Conservation (phyloP, 495 filamentous ascomycete species). For the Geopyxis carbonaria region DNA sequence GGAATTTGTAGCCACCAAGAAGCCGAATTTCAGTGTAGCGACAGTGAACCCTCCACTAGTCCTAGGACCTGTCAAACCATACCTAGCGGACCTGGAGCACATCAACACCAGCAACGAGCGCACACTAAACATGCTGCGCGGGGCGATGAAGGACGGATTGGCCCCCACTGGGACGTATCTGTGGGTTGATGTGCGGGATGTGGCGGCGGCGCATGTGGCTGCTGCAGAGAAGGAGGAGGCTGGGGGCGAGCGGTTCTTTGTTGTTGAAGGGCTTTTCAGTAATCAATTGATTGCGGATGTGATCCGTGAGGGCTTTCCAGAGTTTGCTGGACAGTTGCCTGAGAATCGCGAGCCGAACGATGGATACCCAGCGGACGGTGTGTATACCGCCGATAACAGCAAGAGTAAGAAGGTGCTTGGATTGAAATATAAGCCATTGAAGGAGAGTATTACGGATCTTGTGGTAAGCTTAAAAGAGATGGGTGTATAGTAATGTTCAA, state of each 20-base stretch:
- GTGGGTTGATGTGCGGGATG: slow-evolving; percentile 51
- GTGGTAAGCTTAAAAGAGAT: slow-evolving; percentile 37
- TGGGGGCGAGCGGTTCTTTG: slow-evolving; percentile 54
- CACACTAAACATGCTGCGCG: slow-evolving; percentile 38
- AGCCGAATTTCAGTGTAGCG: slow-evolving; percentile 41
- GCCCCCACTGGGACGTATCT: slow-evolving; percentile 38
- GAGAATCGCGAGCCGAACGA: slow-evolving; percentile 15
- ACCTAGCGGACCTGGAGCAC: slow-evolving; percentile 45
- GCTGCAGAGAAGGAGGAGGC: slow-evolving; percentile 51
- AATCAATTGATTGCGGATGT: slow-evolving; percentile 46
- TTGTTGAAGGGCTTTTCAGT: slow-evolving; percentile 41
- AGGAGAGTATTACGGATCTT: slow-evolving; percentile 40
- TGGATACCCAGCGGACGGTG: slow-evolving; percentile 6
- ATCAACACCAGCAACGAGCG: slow-evolving; percentile 50
- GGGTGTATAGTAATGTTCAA: slow-evolving; percentile 16
- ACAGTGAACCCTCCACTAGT: slow-evolving; percentile 60
- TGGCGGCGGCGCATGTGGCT: slow-evolving; percentile 53
- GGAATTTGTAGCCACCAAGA: slow-evolving; percentile 58
- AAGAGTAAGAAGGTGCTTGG: slow-evolving; percentile 41
- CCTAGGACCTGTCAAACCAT: slow-evolving; percentile 50
- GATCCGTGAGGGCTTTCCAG: slow-evolving; percentile 45
- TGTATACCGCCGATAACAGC: slow-evolving; percentile 31
- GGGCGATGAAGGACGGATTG: slow-evolving; percentile 30
- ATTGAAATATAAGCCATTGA: slow-evolving; percentile 36
- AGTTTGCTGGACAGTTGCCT: slow-evolving; percentile 28